These are phyloP conservation scores for Chalciporus sphaerocephalus DNA, from an alignment of 768 basidiomycete species.

Conservation along the genomic window DNA sequence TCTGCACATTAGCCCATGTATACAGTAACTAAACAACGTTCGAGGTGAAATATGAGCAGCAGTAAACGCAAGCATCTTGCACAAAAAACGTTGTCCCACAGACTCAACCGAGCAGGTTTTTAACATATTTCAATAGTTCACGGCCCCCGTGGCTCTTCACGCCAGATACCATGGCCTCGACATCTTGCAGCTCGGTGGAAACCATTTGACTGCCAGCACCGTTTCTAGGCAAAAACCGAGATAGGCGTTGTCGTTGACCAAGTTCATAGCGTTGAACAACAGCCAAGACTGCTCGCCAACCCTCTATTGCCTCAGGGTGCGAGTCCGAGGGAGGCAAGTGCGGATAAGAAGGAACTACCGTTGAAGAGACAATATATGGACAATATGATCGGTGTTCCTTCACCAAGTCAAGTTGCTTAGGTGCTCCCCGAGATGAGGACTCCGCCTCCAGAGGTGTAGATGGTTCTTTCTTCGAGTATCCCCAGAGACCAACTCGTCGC, in stretches of 20 bases:
- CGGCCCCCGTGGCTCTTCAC: slow-evolving; percentile 72
- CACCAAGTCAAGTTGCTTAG: slow-evolving; percentile 64
- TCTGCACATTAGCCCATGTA: neutral
- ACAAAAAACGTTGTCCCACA: neutral
- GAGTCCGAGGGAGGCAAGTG: slow-evolving; percentile 19
- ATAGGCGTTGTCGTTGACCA: slow-evolving; percentile 48
- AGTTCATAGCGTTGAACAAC: slow-evolving; percentile 64
- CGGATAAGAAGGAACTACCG: slow-evolving; percentile 55
- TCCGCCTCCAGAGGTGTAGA: slow-evolving; percentile 10
- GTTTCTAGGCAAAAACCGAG: slow-evolving; percentile 26
- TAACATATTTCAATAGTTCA: slow-evolving; percentile 71
- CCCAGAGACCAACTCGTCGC: slow-evolving; percentile 77
- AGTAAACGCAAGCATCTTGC: neutral
- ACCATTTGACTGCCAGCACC: slow-evolving; percentile 31
- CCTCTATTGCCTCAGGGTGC: slow-evolving; percentile 46
- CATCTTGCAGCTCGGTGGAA: slow-evolving; percentile 38
- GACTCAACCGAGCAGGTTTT: slow-evolving; percentile 54
- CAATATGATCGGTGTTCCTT: slow-evolving; percentile 84
- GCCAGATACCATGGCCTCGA: slow-evolving; percentile 71
- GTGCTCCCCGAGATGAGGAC: slow-evolving; percentile 13
- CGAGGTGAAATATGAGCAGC: neutral
- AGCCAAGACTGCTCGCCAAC: slow-evolving; percentile 76
- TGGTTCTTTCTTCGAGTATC: slow-evolving; percentile 42
- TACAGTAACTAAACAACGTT: too few species aligned
- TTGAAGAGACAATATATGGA: slow-evolving; percentile 75